phyloP scores from a whole-genome alignment of 352 stramenopile species.

The Phytophthora sp. region DNA sequence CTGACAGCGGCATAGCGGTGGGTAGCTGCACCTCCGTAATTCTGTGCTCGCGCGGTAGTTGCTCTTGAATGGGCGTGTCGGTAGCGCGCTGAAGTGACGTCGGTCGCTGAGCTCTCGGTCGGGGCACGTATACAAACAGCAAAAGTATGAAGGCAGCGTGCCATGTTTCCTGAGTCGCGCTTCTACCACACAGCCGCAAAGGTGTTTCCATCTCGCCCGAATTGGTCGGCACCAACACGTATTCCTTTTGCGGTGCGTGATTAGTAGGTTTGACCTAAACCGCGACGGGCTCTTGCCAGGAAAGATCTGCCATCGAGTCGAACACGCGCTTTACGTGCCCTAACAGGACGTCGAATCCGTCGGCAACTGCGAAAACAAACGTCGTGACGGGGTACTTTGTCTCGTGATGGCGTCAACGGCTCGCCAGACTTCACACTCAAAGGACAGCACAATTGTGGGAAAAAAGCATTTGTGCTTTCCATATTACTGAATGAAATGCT shows the following conservation, averaged over 20 bases:
- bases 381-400: background rate
- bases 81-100: constrained; percentile 7
- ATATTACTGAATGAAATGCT: too few relatives aligned
- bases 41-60: constrained; percentile 1
- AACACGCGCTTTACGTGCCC: too few relatives aligned
- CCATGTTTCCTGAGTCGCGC: background rate
- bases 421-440: background rate
- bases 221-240: background rate
- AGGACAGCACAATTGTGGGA: background rate
- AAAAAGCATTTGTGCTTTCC: background rate
- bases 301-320: too few relatives aligned
- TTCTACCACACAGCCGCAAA: background rate
- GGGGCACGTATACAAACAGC: background rate
- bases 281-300: too few relatives aligned
- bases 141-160: constrained; percentile 2
- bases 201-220: background rate
- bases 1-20: too few relatives aligned
- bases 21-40: background rate
- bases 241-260: too few relatives aligned
- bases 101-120: background rate
- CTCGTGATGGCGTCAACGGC: background rate
- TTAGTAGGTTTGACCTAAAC: background rate
- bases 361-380: too few relatives aligned
- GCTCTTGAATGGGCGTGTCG: constrained; percentile 6
- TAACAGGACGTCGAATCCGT: too few relatives aligned